These are phyloP conservation scores for Pseudocercospora pini-densiflorae DNA, from an alignment of 2,329 filamentous ascomycete species.

Conservation along the genomic window DNA sequence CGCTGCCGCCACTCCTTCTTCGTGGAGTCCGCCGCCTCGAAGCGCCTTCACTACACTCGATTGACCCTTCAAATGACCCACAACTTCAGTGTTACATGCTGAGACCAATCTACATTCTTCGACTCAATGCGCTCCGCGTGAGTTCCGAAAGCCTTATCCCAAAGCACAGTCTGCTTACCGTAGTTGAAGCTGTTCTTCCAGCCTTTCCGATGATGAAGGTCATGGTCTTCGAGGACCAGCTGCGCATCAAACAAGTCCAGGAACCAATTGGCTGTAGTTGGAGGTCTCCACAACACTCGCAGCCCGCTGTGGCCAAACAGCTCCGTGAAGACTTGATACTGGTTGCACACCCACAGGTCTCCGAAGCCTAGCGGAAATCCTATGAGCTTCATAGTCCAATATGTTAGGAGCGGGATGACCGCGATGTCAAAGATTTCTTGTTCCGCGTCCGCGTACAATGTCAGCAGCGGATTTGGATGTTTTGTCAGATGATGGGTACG, in stretches of 20 bases:
- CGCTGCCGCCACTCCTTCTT: too few species aligned
- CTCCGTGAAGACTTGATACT: constrained; percentile 51
- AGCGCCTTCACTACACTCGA: too few species aligned
- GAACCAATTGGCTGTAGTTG: constrained; percentile 44
- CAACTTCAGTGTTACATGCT: constrained; percentile 1
- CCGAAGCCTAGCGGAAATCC: constrained; percentile 53
- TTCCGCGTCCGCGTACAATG: constrained; percentile 47
- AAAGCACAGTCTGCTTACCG: constrained; percentile 47
- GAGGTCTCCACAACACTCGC: constrained; percentile 43
- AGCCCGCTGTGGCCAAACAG: constrained; percentile 48
- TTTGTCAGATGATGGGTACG: constrained; percentile 54
- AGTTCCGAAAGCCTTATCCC: constrained; percentile 44
- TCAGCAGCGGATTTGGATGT: constrained; percentile 50
- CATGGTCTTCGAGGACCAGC: constrained; percentile 50
- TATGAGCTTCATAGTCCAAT: constrained; percentile 41
- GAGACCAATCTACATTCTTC: constrained; percentile 22
- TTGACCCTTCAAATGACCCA: background rate
- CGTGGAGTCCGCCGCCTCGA: too few species aligned
- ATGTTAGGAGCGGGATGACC: constrained; percentile 48
- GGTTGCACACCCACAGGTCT: constrained; percentile 53
- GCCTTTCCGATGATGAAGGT: constrained; percentile 46
- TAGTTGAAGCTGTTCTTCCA: constrained; percentile 47
- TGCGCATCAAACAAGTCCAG: constrained; percentile 42
- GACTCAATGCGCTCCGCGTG: constrained; percentile 43
- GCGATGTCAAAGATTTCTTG: constrained; percentile 52